Evolutionary conservation across 257 asterid species (phyloP).

Genomic region (Perilla frutescens): DNA sequence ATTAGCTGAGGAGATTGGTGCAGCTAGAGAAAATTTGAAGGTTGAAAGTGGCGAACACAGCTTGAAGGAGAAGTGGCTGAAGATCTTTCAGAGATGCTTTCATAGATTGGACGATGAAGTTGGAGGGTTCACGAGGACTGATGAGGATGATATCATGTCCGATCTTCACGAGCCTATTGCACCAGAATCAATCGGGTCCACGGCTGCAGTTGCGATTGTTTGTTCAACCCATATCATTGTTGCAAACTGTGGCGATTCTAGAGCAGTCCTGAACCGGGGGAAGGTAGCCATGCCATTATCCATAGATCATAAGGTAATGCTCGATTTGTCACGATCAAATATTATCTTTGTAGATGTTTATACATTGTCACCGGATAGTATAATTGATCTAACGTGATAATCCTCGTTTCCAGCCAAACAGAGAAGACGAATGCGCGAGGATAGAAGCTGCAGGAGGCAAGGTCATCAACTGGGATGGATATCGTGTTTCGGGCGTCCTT

Average conservation of each 20-base stretch:
- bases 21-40: slow-evolving; percentile 41
- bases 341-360: background rate
- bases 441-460: slow-evolving; percentile 58
- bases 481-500: slow-evolving; percentile 57
- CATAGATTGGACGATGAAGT: slow-evolving; percentile 78
- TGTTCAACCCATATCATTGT: slow-evolving; percentile 74
- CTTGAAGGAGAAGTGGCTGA: slow-evolving; percentile 71
- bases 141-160: slow-evolving; percentile 27
- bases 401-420: slow-evolving; percentile 44
- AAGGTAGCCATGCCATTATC: slow-evolving; percentile 71
- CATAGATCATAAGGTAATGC: slow-evolving; percentile 74
- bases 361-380: slow-evolving; percentile 1
- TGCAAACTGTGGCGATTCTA: slow-evolving; percentile 94
- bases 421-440: slow-evolving; percentile 58
- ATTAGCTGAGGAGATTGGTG: slow-evolving; percentile 66
- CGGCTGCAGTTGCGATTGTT: slow-evolving; percentile 83
- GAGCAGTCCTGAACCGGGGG: slow-evolving; percentile 81
- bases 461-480: slow-evolving; percentile 60
- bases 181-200: slow-evolving; percentile 92
- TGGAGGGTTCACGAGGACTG: slow-evolving; percentile 52
- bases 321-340: background rate
- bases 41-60: slow-evolving; percentile 36
- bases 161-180: slow-evolving; percentile 49
- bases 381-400: background rate
- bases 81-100: slow-evolving; percentile 63